Evolutionary conservation across 1,284 basidiomycete species (phyloP), one percentile per base, ranked within the genome.

Genomic region (Ganoderma meredithae): DNA sequence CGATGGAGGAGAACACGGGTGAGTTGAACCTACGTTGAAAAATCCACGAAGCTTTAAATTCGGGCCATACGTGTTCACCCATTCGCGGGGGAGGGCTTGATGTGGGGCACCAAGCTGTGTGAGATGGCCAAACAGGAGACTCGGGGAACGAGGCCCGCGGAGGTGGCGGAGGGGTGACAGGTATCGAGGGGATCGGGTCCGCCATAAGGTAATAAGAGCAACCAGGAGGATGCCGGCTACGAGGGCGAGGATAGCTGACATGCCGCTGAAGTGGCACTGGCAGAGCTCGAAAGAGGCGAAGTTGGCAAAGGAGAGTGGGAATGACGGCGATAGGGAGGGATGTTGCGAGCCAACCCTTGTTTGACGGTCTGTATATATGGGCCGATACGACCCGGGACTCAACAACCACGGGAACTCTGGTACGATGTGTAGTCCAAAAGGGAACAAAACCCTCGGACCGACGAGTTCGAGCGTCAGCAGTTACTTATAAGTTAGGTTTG

Each of bases 51-150:
- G 86, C 63, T 77, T 82, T 56, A 90, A 72, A 0, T 84, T 86
- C 8, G 70, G 76, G 0, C 91, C 91, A 70, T 90, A 90, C 68
- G 86, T 71, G 43, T 79, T 72, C 1, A 84, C 75, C 90, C 91
- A 93, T 74, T 83, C 73, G 62, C 88, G 84, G 25, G 85, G 81
- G 27, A 85, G 68, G 0, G 77, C 77, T 1, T 81, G 58, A 67
- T 86, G 81, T 3, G 74, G 75, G 10, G 80, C 73, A 64, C 74
- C 76, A 1, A 89, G 80, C 10, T 87, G 82, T 56, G 73, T 78
- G 62, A 86, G 43, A 72, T 88, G 86, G 0, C 90, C 90, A 71
- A 80, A 88, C 19, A 92, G 69, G 66, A 81, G 82, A 72, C 84
- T 87, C 0, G 79, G 71, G 67, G 74, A 83, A 49, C 82, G 80